Evolutionary conservation across 2,329 filamentous ascomycete genomes (phyloP).

Genomic region (Falciphora oryzae): DNA sequence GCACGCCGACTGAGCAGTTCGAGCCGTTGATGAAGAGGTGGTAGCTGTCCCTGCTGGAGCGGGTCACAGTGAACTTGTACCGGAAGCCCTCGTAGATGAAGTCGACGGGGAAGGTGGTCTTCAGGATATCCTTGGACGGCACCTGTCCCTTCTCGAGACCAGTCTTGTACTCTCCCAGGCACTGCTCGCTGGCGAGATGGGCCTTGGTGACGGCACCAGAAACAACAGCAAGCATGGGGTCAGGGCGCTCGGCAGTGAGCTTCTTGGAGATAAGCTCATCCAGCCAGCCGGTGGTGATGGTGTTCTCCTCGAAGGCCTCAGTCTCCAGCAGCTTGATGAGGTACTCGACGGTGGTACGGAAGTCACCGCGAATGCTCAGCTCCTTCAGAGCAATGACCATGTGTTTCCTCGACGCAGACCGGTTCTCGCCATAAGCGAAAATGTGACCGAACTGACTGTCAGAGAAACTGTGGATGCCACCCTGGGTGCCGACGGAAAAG

Average conservation of each 20-base stretch:
- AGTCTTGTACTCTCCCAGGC: slow-evolving; percentile 78
- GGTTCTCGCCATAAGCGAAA: slow-evolving; percentile 97
- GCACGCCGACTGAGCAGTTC: slow-evolving; percentile 88
- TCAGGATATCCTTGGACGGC: slow-evolving; percentile 90
- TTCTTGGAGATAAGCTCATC: slow-evolving; percentile 98
- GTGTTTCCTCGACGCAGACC: slow-evolving; percentile 92
- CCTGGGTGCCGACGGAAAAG: slow-evolving; percentile 95
- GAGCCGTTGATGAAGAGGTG: slow-evolving; percentile 99
- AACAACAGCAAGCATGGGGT: slow-evolving; percentile 88
- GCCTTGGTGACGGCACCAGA: slow-evolving; percentile 94
- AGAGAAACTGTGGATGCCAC: slow-evolving; percentile 98
- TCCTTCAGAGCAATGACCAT: slow-evolving; percentile 99
- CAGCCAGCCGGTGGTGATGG: slow-evolving; percentile 97
- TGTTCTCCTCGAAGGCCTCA: slow-evolving; percentile 97
- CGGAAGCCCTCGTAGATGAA: slow-evolving; percentile 97
- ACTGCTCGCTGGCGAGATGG: slow-evolving; percentile 86
- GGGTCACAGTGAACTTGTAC: slow-evolving; percentile 97
- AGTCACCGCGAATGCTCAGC: slow-evolving; percentile 98
- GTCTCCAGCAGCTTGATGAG: slow-evolving; percentile 98
- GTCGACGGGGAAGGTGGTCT: slow-evolving; percentile 95
- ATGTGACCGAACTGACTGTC: slow-evolving; percentile 99
- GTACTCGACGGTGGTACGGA: slow-evolving; percentile 97
- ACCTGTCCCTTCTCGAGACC: slow-evolving; percentile 97
- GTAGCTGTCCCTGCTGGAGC: slow-evolving; percentile 89
- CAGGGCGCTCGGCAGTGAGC: slow-evolving; percentile 90